phyloP scores from a whole-genome alignment of 257 asterid genomes.

The Lithospermum erythrorhizon region DNA sequence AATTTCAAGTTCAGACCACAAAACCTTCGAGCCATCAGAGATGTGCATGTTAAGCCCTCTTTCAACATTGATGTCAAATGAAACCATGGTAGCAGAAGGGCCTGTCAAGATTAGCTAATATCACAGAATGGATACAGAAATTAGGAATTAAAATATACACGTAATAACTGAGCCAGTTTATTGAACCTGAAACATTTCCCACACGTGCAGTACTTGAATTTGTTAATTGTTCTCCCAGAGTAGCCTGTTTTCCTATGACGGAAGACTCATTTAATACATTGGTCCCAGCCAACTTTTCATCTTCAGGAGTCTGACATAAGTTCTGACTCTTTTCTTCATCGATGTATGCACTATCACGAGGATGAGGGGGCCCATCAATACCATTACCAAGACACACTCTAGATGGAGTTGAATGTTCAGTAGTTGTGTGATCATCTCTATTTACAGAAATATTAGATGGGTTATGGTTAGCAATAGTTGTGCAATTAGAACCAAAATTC shows the following conservation, averaged over 20 bases:
- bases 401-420: conserved; percentile 27
- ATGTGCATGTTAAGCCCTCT: conserved; percentile 24
- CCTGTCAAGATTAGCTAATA: conserved; percentile 22
- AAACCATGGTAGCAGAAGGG: conserved; percentile 25
- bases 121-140: conserved; percentile 12
- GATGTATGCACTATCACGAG: conserved; percentile 20
- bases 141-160: not conserved
- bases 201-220: conserved; percentile 21
- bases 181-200: not conserved
- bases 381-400: conserved; percentile 13
- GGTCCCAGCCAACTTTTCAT: conserved; percentile 26
- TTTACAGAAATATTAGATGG: conserved; percentile 21
- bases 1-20: conserved; percentile 4
- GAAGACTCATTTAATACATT: conserved; percentile 23
- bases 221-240: conserved; percentile 25
- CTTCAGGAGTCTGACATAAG: conserved; percentile 21
- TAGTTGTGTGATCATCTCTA: conserved; percentile 22
- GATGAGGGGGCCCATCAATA: conserved; percentile 23
- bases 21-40: conserved; percentile 30
- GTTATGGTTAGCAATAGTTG: conserved; percentile 22
- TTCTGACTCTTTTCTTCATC: conserved; percentile 16
- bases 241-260: conserved; percentile 27
- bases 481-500: conserved; percentile 20
- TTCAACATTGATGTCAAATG: conserved; percentile 26
- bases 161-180: not conserved